Base-by-base conservation (phyloP, 805 yeast genomes). In the Spathaspora hagerdaliae region DNA sequence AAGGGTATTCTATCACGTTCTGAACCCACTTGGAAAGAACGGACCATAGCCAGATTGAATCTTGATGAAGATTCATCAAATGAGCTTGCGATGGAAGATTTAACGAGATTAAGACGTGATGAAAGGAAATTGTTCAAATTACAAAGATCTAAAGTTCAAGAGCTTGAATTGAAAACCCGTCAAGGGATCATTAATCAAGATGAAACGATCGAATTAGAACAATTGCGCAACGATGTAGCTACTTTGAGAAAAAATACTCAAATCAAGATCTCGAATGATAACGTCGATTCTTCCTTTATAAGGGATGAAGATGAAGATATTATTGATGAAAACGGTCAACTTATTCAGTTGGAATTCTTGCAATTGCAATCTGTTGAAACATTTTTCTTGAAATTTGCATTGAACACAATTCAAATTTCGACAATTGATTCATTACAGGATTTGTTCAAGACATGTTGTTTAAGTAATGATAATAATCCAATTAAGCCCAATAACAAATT, bases 1-100 rank as follows among this genome's bases (percentile, higher is more conserved):
- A 94, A 92, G 58, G 99, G 98, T 2, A 78, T 79, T 2, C 67
- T 90, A 38, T 87, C 96, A 32, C 73, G 99, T 51, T 85, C 96
- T 46, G 97, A 94, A 59, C 96, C 99, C 0, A 80, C 96, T 0
- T 94, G 98, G 97, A 64, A 60, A 38, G 71, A 69, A n/a, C 73
- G 97, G 44, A 81, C 88, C 1, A 64, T 45, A 33, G 71, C 82
- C 39, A 63, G 88, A 36, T 64, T 86, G 26, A 75, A 77, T 11
- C 57, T 78, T 34, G 74, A 62, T 26, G 47, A 44, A 32, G 26
- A 12, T 5, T 31, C 31, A 35, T 38, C 32, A 33, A 10, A 24
- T 24, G 61, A 46, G 39, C 56, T 67, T 14, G 71, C 84, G 15
- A 73, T 81, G 49, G 99, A 94, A 65, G 96, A 88, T 49, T 63